A percentile compares a stretch with the other conserved stretches of the same genome.
Conservation (phyloP, 1,284 basidiomycete genomes). For the Malassezia globosa region DNA sequence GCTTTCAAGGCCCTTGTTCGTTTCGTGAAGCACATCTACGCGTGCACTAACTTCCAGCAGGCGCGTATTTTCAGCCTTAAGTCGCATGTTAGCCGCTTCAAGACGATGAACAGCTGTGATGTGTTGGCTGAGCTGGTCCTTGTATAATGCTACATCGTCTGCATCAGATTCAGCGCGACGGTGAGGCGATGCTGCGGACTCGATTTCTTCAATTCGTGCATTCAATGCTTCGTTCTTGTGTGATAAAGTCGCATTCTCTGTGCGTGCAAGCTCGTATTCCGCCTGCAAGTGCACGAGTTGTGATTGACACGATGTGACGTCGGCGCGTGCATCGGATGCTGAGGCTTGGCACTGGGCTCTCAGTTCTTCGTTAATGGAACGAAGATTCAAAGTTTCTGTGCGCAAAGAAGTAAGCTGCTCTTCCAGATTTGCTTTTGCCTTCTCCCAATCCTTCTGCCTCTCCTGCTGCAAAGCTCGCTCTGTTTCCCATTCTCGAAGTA, state of each 20-base stretch:
- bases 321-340: constrained; percentile 9
- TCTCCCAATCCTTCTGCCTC: constrained; percentile 22
- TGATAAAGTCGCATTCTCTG: constrained; percentile 9
- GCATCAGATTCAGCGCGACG: constrained; percentile 1
- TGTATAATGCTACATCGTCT: constrained; percentile 18
- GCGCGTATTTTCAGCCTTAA: constrained; percentile 24
- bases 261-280: constrained; percentile 12
- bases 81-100: constrained; percentile 23
- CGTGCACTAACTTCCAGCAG: constrained; percentile 19
- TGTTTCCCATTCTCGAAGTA: constrained; percentile 35
- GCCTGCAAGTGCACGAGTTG: constrained; percentile 18
- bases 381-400: constrained; percentile 20
- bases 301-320: constrained; percentile 15
- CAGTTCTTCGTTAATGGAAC: constrained; percentile 16
- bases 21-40: constrained; percentile 35
- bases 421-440: constrained; percentile 18
- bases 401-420: constrained; percentile 22
- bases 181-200: constrained; percentile 18
- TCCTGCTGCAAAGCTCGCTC: constrained; percentile 20
- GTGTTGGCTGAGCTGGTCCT: constrained; percentile 20
- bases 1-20: constrained; percentile 33
- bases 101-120: constrained; percentile 19
- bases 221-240: neutral
- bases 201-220: constrained; percentile 18
- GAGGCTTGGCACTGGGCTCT: constrained; percentile 1